phyloP scores from a whole-genome alignment of 805 yeast species.

The Schizosaccharomyces octosporus region DNA sequence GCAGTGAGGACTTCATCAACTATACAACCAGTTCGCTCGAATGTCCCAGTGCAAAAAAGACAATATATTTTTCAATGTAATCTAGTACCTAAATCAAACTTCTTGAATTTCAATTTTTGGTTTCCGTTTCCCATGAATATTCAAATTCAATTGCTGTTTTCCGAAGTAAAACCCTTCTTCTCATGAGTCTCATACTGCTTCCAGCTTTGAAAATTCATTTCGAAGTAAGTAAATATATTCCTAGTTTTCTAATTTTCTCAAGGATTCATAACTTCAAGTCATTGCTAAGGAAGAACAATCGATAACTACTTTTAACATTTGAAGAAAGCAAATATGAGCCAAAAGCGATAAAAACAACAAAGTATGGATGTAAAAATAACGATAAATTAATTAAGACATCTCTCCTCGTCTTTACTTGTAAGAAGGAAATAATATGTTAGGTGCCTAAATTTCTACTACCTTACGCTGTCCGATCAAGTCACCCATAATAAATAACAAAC shows the following conservation, averaged over 20 bases:
- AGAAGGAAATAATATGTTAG: too few species aligned
- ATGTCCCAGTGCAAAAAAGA: not conserved
- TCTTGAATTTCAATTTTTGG: too few species aligned
- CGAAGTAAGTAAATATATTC: not conserved
- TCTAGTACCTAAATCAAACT: not conserved
- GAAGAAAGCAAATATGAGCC: too few species aligned
- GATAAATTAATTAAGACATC: too few species aligned
- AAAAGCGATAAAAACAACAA: too few species aligned
- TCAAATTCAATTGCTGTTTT: not conserved
- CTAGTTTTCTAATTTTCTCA: too few species aligned
- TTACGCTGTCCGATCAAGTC: too few species aligned
- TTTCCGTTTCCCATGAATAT: not conserved
- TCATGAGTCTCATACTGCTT: not conserved
- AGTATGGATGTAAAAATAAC: too few species aligned
- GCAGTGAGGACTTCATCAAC: not conserved
- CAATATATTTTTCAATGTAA: not conserved
- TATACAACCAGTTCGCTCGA: not conserved
- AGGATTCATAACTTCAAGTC: not conserved
- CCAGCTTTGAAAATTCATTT: not conserved
- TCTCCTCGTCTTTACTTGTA: too few species aligned
- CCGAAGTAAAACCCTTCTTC: not conserved
- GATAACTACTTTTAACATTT: not conserved
- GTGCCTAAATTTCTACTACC: too few species aligned
- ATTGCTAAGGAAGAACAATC: not conserved
- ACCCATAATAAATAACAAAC: too few species aligned